These are phyloP conservation scores for Populus hybrid DNA, from an alignment of 441 rosid genomes.

Conservation along the genomic window DNA sequence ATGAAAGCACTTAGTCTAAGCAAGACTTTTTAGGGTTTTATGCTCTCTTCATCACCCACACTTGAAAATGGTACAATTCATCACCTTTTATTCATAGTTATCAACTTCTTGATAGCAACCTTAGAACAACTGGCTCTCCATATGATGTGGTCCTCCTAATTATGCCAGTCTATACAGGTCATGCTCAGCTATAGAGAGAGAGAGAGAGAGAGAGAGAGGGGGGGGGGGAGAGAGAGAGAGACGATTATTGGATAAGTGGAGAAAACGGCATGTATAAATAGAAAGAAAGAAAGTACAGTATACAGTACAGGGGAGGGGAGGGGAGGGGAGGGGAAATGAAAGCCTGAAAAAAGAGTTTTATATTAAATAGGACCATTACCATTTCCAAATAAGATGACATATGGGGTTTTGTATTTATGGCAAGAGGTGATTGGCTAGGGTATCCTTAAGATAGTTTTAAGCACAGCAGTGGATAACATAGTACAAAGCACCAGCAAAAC, in stretches of 20 bases:
- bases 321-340: constrained; percentile 11
- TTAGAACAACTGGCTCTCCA: constrained; percentile 52
- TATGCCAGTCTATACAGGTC: constrained; percentile 34
- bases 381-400: constrained; percentile 9
- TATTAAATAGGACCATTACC: constrained; percentile 18
- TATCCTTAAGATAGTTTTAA: constrained; percentile 9
- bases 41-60: constrained; percentile 39
- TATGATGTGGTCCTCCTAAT: constrained; percentile 70
- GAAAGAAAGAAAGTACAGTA: constrained; percentile 40
- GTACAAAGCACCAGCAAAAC: not conserved
- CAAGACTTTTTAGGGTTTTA: constrained; percentile 24
- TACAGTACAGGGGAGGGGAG: not conserved
- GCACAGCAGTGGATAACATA: not conserved
- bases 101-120: constrained; percentile 69
- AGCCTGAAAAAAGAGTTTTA: not conserved
- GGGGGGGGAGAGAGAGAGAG: not conserved
- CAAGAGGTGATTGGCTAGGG: constrained; percentile 34
- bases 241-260: not conserved
- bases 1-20: constrained; percentile 31
- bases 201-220: not conserved
- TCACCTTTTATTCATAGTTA: constrained; percentile 34
- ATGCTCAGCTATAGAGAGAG: constrained; percentile 32
- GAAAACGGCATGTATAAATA: constrained; percentile 57
- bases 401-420: constrained; percentile 10
- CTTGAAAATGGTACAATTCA: constrained; percentile 20